A percentile compares a stretch with the other conserved stretches of the same genome.
Conservation (phyloP, 228 moss, liverwort and hornwort genomes). For the Sphagnum magellanicum region DNA sequence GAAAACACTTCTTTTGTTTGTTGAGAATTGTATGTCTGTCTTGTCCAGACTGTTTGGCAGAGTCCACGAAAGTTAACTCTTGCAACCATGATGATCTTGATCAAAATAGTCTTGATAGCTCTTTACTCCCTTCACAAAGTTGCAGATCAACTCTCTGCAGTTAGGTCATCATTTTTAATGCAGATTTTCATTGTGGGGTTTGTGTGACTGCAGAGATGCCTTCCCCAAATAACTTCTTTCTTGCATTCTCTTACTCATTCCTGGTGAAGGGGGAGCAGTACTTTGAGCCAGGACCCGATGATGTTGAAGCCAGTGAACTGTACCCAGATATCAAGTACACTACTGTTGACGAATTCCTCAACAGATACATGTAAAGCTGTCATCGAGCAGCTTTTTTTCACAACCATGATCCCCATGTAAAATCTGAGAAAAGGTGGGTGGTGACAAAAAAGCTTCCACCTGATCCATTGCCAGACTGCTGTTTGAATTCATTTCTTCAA, state of each 20-base stretch:
- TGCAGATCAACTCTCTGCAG: neutral
- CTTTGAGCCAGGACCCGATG: slow-evolving; percentile 14
- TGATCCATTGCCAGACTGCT: too few species aligned
- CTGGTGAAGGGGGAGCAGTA: slow-evolving; percentile 14
- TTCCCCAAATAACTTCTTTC: slow-evolving; percentile 9
- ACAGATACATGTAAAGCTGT: slow-evolving; percentile 4
- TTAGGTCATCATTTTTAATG: neutral
- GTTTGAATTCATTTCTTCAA: too few species aligned
- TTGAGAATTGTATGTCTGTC: neutral
- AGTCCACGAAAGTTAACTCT: too few species aligned
- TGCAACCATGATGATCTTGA: too few species aligned
- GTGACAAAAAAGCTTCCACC: too few species aligned
- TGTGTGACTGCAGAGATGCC: slow-evolving; percentile 6
- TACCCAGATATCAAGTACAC: slow-evolving; percentile 33
- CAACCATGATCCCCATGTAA: too few species aligned
- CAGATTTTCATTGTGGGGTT: neutral
- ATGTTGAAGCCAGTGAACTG: slow-evolving; percentile 25
- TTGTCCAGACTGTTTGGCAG: too few species aligned
- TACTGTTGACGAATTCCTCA: slow-evolving; percentile 19
- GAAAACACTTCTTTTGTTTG: neutral
- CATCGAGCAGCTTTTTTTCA: neutral
- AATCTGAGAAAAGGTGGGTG: too few species aligned
- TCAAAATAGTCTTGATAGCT: too few species aligned
- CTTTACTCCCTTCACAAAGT: neutral
- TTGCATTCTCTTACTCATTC: slow-evolving; percentile 10